Base-by-base conservation (phyloP, 768 basidiomycete species). In the Xanthoconium purpureum region DNA sequence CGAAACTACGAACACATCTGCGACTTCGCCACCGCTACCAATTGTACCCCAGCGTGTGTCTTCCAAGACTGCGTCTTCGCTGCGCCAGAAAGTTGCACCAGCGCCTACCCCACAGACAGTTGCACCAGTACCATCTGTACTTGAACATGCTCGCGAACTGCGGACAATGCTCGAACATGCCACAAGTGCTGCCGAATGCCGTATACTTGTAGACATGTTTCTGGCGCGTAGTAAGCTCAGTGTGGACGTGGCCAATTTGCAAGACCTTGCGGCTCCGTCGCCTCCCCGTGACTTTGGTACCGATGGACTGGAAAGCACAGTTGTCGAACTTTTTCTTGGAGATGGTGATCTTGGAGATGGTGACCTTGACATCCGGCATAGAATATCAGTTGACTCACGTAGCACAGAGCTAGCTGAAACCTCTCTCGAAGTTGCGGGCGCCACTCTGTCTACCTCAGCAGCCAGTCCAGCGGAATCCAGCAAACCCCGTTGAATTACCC, bases 131-230 rank as follows among this genome's bases (percentile, higher is more conserved):
- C 70, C 36, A 17, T 60, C 72, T 38, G 56, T 83, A 20, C 61
- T 77, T 38, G 75, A 78, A 39, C 68, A 85, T 54, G 80, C 85
- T 28, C 73, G 77, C 12, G 86, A 91, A 49, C 80, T 96, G 74
- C 84, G 88, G 33, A 77, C 78, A 18, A 75, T 89, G 54, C 71
- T 95, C 17, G 71, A 80, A 10, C 80, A 74, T 48, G 91, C 93
- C 14, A 87, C 87, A 2, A 84, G 79, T 42, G 88, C 82, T 45
- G 84, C 87, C 57, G 94, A 96, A 74, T 94, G 92, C 67, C 88
- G 89, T 49, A 75, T 94, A 42, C 84, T 95, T 54, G 78, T 93
- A 30, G 87, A 91, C 59, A 89, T 92, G 77, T 88, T 90, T 73
- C 75, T 96, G 55, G 78, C 83, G 13, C 84, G 84, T 60, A 78